Evolutionary conservation across 75 land plant genomes (phyloP), one percentile per base, ranked within the genome.

Genomic region (Gnetum montanum): DNA sequence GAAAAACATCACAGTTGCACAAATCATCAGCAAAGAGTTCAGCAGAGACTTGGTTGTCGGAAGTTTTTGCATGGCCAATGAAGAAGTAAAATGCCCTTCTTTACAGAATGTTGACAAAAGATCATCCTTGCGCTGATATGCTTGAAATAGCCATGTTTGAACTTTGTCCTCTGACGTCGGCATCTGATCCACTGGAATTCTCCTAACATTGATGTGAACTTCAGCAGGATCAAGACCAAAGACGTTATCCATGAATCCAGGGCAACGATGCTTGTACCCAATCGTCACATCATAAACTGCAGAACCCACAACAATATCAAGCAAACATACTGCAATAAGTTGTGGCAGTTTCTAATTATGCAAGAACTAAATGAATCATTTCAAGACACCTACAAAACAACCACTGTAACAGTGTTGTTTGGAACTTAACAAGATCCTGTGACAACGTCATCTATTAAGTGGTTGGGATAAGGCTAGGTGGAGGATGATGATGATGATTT

Each of bases 281-380:
- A 92, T 84, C 15, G 86, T 92, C 28, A 92, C 65, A 68, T 92
- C 97, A 74, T 92, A 92, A 44, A 92, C 97, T 92, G 86, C 71
- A 77, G 2, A 15, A 8, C 3, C n/a, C 3, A 41, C 18, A 41
- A 41, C 13, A 49, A 28, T 49, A 27, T 27, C 13, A 11, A 26
- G 3, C n/a, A 49, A 49, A 11, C 26, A 48, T n/a, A n/a, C n/a
- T n/a, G n/a, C n/a, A n/a, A 43, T 16, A 43, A 2, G 15, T n/a
- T n/a, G 15, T 2, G 1, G 15, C 15, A 38, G 41, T 38, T n/a
- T 43, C 45, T 43, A 16, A 0, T 11, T 16, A 22, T 43, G 45
- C 1, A 43, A 11, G 16, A 43, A 12, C 0, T 0, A 3, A 0
- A 43, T 43, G 20, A 43, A 43, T 0, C 20, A n/a, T n/a, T n/a